Evolutionary conservation across 2,329 filamentous ascomycete genomes (phyloP).

Genomic region (Trichoderma sp.): DNA sequence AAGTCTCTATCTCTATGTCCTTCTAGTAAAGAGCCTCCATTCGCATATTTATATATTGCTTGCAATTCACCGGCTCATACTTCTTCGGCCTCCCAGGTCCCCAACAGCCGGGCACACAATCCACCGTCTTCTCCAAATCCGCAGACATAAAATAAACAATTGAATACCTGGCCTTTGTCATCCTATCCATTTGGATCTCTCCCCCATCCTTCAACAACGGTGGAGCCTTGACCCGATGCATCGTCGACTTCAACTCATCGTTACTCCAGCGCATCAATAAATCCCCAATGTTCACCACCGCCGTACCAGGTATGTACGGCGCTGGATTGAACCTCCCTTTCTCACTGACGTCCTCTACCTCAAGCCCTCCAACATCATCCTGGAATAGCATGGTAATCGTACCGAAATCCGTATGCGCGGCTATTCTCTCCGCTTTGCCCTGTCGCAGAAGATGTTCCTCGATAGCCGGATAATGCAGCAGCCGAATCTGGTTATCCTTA

Average conservation of each 20-base stretch:
- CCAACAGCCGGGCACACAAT: constrained; percentile 48
- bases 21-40: constrained; percentile 23
- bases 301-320: constrained; percentile 31
- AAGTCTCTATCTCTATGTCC: background rate
- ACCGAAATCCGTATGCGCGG: constrained; percentile 36
- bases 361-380: constrained; percentile 43
- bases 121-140: constrained; percentile 47
- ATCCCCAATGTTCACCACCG: constrained; percentile 40
- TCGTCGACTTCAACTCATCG: constrained; percentile 32
- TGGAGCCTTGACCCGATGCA: constrained; percentile 44
- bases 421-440: constrained; percentile 26
- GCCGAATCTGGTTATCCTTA: constrained; percentile 53
- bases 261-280: constrained; percentile 41
- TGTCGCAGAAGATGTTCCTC: constrained; percentile 28
- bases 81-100: constrained; percentile 43
- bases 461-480: constrained; percentile 50
- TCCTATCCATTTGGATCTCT: constrained; percentile 30
- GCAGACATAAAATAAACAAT: constrained; percentile 59
- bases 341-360: constrained; percentile 41
- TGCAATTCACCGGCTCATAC: constrained; percentile 43
- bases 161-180: constrained; percentile 53
- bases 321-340: constrained; percentile 34
- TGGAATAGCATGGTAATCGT: constrained; percentile 48
- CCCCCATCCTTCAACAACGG: background rate
- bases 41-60: constrained; percentile 30